These are phyloP conservation scores for Solanum chiquidenum DNA, from an alignment of 257 asterid genomes.

Conservation along the genomic window DNA sequence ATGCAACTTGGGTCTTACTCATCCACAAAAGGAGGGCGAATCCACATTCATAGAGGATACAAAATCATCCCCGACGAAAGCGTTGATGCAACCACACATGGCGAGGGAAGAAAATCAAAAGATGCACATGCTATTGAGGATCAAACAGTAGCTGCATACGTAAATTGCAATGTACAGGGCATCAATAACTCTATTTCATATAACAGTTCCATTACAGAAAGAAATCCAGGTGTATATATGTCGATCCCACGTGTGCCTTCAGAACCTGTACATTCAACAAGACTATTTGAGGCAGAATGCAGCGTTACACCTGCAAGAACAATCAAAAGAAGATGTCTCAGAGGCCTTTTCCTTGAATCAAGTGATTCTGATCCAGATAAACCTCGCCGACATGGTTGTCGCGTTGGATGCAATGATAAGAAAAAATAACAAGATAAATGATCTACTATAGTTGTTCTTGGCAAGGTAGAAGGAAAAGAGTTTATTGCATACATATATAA, in stretches of 20 bases:
- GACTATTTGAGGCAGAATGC: constrained; percentile 28
- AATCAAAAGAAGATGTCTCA: constrained; percentile 73
- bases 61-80: constrained; percentile 36
- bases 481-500: background rate
- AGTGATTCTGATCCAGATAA: constrained; percentile 68
- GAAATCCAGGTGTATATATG: constrained; percentile 71
- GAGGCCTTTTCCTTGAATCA: constrained; percentile 66
- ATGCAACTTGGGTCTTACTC: constrained; percentile 59
- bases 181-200: constrained; percentile 63
- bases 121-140: constrained; percentile 22
- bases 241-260: constrained; percentile 14
- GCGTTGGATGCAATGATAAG: constrained; percentile 35
- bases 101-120: constrained; percentile 24
- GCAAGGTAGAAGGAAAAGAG: background rate
- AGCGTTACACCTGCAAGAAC: constrained; percentile 38
- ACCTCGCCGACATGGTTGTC: constrained; percentile 83
- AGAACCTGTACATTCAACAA: constrained; percentile 17
- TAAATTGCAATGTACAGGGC: constrained; percentile 71
- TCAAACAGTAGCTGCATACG: constrained; percentile 30
- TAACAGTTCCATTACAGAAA: constrained; percentile 46
- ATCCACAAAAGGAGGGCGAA: constrained; percentile 20
- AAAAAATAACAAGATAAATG: constrained; percentile 6
- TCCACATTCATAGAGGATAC: constrained; percentile 73
- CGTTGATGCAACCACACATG: constrained; percentile 21
- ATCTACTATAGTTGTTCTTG: background rate